These are phyloP conservation scores for Rhizopogon sp. DNA, from an alignment of 768 basidiomycete genomes.

Conservation along the genomic window DNA sequence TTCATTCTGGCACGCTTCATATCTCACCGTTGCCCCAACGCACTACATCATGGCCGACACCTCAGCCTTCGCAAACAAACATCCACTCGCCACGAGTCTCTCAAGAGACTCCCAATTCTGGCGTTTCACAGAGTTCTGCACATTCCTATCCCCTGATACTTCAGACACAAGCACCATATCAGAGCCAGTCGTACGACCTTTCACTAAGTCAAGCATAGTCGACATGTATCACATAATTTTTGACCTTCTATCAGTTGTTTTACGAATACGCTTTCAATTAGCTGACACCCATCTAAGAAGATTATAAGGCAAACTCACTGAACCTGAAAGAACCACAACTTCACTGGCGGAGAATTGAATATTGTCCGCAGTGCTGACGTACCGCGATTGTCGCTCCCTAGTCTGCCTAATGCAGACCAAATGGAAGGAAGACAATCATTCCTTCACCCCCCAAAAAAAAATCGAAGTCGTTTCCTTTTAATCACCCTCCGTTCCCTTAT, in stretches of 20 bases:
- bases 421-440: neutral
- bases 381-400: too few species aligned
- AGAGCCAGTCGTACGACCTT: conserved; percentile 33
- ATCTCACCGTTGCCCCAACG: conserved; percentile 7
- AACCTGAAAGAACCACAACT: too few species aligned
- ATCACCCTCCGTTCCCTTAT: too few species aligned
- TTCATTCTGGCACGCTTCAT: conserved; percentile 18
- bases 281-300: too few species aligned
- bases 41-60: neutral
- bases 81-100: neutral
- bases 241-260: too few species aligned
- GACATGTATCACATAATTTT: neutral
- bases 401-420: too few species aligned
- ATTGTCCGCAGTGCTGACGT: too few species aligned
- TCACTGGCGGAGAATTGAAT: too few species aligned
- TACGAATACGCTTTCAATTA: too few species aligned
- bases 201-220: conserved; percentile 25
- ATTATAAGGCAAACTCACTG: too few species aligned
- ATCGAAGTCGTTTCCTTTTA: too few species aligned
- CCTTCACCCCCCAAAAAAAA: neutral
- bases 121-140: conserved; percentile 13
- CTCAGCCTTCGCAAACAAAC: too few species aligned
- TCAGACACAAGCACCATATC: conserved; percentile 53
- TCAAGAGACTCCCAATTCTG: neutral
- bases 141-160: conserved; percentile 30